phyloP scores from a whole-genome alignment of 306 rosid species.

The Spatholobus suberectus region DNA sequence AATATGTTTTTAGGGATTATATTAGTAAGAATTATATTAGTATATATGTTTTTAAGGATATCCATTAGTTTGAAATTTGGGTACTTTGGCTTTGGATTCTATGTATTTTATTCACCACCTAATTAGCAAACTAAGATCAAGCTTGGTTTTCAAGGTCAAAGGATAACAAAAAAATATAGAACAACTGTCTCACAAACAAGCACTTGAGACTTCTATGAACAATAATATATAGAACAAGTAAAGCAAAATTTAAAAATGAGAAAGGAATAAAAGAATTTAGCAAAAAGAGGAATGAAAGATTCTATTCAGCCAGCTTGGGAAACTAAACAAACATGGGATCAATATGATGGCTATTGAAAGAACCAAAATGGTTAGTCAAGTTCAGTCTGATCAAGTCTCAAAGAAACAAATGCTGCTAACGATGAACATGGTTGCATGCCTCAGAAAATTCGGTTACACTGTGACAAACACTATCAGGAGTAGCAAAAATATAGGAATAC shows the following conservation, averaged over 20 bases:
- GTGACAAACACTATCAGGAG: conserved; percentile 16
- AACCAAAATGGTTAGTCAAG: background rate
- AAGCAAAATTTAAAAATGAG: background rate
- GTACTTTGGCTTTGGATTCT: conserved; percentile 2
- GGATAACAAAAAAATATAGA: background rate
- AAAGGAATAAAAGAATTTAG: conserved; percentile 10
- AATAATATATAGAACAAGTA: conserved; percentile 4
- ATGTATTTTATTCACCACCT: conserved; percentile 17
- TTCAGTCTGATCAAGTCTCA: conserved; percentile 10
- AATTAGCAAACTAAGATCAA: conserved; percentile 24
- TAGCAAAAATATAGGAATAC: conserved; percentile 18
- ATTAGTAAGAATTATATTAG: background rate
- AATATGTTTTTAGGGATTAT: background rate
- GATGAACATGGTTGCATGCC: background rate
- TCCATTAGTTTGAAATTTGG: background rate
- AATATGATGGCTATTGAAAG: background rate
- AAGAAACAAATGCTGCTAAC: conserved; percentile 12
- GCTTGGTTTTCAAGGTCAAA: conserved; percentile 14
- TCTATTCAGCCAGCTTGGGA: conserved; percentile 14
- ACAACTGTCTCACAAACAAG: background rate
- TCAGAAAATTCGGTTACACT: conserved; percentile 10
- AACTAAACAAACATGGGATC: conserved; percentile 8
- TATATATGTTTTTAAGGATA: background rate
- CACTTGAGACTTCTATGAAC: conserved; percentile 24
- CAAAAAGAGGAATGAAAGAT: background rate